phyloP scores from a whole-genome alignment of 2,329 filamentous ascomycete genomes.

The Epichloe elymi region DNA sequence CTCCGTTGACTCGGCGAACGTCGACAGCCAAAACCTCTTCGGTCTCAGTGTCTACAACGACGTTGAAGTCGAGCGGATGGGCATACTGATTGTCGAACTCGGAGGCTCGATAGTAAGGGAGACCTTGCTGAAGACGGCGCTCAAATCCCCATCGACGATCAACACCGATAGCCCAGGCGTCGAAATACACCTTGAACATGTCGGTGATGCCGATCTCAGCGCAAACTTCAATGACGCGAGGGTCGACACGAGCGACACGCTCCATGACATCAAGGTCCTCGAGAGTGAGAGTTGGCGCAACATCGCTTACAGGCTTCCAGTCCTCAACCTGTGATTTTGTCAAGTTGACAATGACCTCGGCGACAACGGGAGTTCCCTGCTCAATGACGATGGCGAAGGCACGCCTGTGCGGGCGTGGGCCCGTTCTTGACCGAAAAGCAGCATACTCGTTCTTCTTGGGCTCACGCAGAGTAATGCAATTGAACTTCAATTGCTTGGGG shows the following conservation, averaged over 20 bases:
- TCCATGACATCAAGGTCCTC: conserved; percentile 70
- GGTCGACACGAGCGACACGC: conserved; percentile 50
- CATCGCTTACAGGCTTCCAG: conserved; percentile 32
- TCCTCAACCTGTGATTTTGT: conserved; percentile 26
- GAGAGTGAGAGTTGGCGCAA: conserved; percentile 51
- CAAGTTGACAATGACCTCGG: conserved; percentile 40
- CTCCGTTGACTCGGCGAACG: conserved; percentile 28
- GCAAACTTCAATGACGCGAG: conserved; percentile 66
- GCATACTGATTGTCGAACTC: conserved; percentile 53
- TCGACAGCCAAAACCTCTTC: conserved; percentile 35
- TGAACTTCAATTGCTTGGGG: conserved; percentile 30
- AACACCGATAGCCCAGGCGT: conserved; percentile 76
- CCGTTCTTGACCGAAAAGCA: conserved; percentile 39
- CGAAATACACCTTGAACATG: conserved; percentile 75
- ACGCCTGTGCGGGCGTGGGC: conserved; percentile 34
- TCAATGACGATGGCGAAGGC: conserved; percentile 37
- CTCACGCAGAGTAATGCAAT: conserved; percentile 54
- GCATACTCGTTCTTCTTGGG: conserved; percentile 50
- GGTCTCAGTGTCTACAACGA: conserved; percentile 30
- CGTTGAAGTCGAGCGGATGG: conserved; percentile 40
- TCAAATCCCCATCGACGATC: conserved; percentile 64
- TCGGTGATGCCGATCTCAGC: conserved; percentile 62
- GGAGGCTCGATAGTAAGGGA: conserved; percentile 70
- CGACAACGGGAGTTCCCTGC: conserved; percentile 23
- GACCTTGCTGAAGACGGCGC: conserved; percentile 62